Percentiles rank a stretch among this genome's conserved stretches.
Evolutionary conservation across 108 stramenopile genomes (phyloP).

Genomic region (Phaeodactylum tricornutum): DNA sequence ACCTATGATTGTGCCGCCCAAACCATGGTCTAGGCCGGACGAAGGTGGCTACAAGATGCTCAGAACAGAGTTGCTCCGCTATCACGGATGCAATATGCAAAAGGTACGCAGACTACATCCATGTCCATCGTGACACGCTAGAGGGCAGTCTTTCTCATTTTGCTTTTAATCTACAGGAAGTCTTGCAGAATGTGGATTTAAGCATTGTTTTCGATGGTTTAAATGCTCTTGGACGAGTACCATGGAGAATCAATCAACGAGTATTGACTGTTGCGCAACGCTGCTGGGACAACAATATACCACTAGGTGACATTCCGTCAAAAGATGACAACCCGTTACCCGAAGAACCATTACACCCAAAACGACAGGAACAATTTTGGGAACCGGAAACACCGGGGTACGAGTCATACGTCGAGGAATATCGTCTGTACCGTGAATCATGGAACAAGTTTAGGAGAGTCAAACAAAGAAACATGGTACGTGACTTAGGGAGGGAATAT

Average conservation of each 20-base stretch:
- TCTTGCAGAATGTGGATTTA: slow-evolving; percentile 58
- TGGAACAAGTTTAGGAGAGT: slow-evolving; percentile 43
- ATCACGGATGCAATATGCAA: slow-evolving; percentile 65
- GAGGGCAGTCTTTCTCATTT: background rate
- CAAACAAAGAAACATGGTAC: slow-evolving; percentile 49
- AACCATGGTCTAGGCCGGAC: slow-evolving; percentile 57
- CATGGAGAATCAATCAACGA: slow-evolving; percentile 79
- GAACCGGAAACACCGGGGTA: slow-evolving; percentile 25
- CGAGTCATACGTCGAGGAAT: slow-evolving; percentile 21
- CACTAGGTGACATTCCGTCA: slow-evolving; percentile 83
- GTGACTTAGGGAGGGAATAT: too few species aligned
- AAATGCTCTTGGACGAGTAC: slow-evolving; percentile 71
- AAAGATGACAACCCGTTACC: slow-evolving; percentile 69
- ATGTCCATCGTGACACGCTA: too few species aligned
- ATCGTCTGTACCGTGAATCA: slow-evolving; percentile 38
- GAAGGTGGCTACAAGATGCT: slow-evolving; percentile 74
- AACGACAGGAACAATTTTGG: slow-evolving; percentile 8
- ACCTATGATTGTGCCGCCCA: slow-evolving; percentile 92
- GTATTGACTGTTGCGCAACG: slow-evolving; percentile 61
- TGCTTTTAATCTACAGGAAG: slow-evolving; percentile 15
- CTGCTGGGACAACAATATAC: slow-evolving; percentile 70
- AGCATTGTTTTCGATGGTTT: slow-evolving; percentile 73
- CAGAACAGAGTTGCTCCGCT: slow-evolving; percentile 64
- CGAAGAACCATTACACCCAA: slow-evolving; percentile 32
- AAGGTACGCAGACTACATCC: slow-evolving; percentile 26